Evolutionary conservation across 805 yeast genomes (phyloP), one percentile per base, ranked within the genome.

Genomic region (Teunomyces aglyptinius): DNA sequence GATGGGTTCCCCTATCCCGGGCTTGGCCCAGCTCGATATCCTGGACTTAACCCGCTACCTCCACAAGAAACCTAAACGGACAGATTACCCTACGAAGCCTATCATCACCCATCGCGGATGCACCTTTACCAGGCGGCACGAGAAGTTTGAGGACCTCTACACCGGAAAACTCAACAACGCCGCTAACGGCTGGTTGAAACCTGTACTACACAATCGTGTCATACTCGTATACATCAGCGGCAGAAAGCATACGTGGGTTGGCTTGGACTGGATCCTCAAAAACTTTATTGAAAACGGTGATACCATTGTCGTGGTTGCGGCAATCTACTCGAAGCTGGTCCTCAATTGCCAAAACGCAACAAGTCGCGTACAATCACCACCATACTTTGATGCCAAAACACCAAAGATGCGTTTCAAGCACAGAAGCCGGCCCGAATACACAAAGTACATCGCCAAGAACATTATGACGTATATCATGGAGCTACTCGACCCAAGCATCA

Each of bases 211-310:
- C 0, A 68, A 71, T 32, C 70, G 90, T 55, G 75, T 76, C 1
- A 70, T 86, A 4, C 58, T 86, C 59, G 81, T 84, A 24, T 85
- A 85, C 58, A 70, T 87, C 26, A 74, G 83, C 53, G 95, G 89
- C 2, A 68, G 92, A 49, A 74, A 70, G 46, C 92, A 86, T 66
- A 84, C 94, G 0, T 87, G 96, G 96, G 89, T 85, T 8, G 82
- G 89, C 1, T 63, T 87, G 22, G 96, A 87, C 61, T 87, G 87
- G 83, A 68, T 80, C 5, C 64, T 86, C 45, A 71, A 71, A 40
- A 67, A 72, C 35, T 65, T 84, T 10, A 63, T 84, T 3, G 81
- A 78, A 53, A 70, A 82, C 54, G 88, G 89, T 6, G 96, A 87
- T 61, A 75, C 81, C 11, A 63, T 87, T 10, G 78, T 86, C 3